Percentiles rank a stretch among this genome's conserved stretches.
phyloP scores from a whole-genome alignment of 176 grass and related monocot genomes.

The Phoenix roebelenii region DNA sequence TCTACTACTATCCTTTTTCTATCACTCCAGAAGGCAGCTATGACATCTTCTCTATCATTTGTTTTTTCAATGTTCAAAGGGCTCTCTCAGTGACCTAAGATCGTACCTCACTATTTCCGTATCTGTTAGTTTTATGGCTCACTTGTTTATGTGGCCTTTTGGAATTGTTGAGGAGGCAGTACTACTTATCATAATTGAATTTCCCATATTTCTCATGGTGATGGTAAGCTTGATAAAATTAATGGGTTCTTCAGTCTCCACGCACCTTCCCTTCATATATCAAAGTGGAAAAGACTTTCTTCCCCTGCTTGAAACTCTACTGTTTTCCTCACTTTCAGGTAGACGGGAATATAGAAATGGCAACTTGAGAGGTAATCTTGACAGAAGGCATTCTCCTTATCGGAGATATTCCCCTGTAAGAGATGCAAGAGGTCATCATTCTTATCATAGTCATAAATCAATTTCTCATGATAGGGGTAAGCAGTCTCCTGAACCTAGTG shows the following conservation, averaged over 20 bases:
- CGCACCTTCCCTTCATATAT: constrained; percentile 18
- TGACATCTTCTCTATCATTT: constrained; percentile 17
- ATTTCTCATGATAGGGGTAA: constrained; percentile 54
- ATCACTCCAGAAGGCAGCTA: constrained; percentile 32
- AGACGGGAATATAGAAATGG: constrained; percentile 45
- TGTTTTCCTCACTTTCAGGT: constrained; percentile 31
- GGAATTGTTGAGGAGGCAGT: constrained; percentile 42
- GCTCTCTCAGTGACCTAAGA: constrained; percentile 32
- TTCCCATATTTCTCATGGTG: constrained; percentile 46
- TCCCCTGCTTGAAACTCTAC: not conserved
- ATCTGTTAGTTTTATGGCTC: constrained; percentile 46
- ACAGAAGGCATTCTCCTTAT: constrained; percentile 64
- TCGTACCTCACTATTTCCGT: constrained; percentile 29
- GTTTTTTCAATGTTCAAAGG: constrained; percentile 22
- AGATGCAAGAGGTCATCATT: constrained; percentile 44
- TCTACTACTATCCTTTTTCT: constrained; percentile 18
- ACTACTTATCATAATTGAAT: constrained; percentile 50
- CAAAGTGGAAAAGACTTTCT: constrained; percentile 5
- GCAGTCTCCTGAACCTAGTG: not conserved
- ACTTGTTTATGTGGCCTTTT: constrained; percentile 30
- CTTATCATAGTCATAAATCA: constrained; percentile 38
- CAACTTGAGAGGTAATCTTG: constrained; percentile 59
- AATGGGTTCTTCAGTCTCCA: constrained; percentile 29
- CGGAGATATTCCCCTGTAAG: constrained; percentile 55
- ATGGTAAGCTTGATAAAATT: constrained; percentile 59